Percentiles rank a stretch among this genome's conserved stretches.
Evolutionary conservation across 495 filamentous ascomycete species (phyloP).

Genomic region (Lophiotrema nucula): DNA sequence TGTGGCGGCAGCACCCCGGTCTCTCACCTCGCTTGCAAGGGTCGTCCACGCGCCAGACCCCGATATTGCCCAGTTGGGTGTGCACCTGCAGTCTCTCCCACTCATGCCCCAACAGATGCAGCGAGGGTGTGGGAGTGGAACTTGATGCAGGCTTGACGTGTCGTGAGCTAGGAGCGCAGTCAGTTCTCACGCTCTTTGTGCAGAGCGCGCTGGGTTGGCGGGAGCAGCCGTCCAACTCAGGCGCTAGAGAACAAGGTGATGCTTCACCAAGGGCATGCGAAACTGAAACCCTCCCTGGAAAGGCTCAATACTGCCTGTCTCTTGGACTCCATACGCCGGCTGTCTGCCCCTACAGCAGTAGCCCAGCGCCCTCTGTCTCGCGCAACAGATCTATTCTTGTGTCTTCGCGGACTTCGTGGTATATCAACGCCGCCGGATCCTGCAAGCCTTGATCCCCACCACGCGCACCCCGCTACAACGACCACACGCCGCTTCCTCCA

Average conservation of each 20-base stretch:
- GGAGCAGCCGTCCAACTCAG: slow-evolving; percentile 10
- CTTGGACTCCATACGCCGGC: neutral
- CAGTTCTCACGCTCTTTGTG: neutral
- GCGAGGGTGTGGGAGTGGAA: too few species aligned
- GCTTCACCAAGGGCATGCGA: slow-evolving; percentile 18
- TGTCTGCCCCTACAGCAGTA: neutral
- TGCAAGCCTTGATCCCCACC: slow-evolving; percentile 9
- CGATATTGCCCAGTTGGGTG: too few species aligned
- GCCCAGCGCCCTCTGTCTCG: neutral
- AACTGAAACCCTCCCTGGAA: slow-evolving; percentile 29
- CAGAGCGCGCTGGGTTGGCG: neutral
- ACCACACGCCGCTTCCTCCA: neutral
- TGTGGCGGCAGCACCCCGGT: too few species aligned
- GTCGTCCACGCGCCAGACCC: too few species aligned
- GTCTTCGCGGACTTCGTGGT: neutral
- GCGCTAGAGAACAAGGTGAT: slow-evolving; percentile 20
- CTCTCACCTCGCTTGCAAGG: too few species aligned
- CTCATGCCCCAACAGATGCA: too few species aligned
- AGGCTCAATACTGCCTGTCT: neutral
- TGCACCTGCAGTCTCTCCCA: too few species aligned
- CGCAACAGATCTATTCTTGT: neutral
- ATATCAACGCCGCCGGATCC: neutral
- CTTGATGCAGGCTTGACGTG: too few species aligned
- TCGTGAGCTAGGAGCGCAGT: too few species aligned
- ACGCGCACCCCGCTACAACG: slow-evolving; percentile 8